phyloP scores from a whole-genome alignment of 192 early-diverging fungal genomes.

The Backusella psychrophila region DNA sequence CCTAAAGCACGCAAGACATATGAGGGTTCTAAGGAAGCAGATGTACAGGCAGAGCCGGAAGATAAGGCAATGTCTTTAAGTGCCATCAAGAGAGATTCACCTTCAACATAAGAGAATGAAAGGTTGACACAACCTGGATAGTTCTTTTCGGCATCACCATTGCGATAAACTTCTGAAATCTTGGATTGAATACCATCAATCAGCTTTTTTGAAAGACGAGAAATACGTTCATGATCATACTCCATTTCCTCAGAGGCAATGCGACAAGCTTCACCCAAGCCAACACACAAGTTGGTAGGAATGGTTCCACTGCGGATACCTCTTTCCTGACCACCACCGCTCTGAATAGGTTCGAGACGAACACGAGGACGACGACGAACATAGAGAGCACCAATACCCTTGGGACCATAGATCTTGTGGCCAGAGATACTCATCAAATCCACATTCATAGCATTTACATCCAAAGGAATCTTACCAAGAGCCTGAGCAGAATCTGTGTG shows the following conservation, averaged over 20 bases:
- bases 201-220: conserved; percentile 71
- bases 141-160: conserved; percentile 75
- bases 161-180: conserved; percentile 82
- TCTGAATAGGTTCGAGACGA: conserved; percentile 84
- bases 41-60: conserved; percentile 95
- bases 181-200: conserved; percentile 77
- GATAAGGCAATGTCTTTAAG: conserved; percentile 96
- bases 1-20: conserved; percentile 97
- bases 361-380: conserved; percentile 93
- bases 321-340: conserved; percentile 95
- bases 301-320: conserved; percentile 94
- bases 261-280: conserved; percentile 85
- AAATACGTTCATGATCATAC: conserved; percentile 78
- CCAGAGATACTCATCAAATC: conserved; percentile 96
- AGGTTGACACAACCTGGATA: conserved; percentile 95
- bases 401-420: conserved; percentile 98
- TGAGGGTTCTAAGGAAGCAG: conserved; percentile 92
- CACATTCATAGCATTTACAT: conserved; percentile 90
- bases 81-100: conserved; percentile 97
- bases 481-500: conserved; percentile 98
- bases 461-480: conserved; percentile 90
- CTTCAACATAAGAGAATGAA: conserved; percentile 96
- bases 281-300: conserved; percentile 85
- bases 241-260: conserved; percentile 79
- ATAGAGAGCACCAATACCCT: conserved; percentile 92